phyloP scores from a whole-genome alignment of 2,329 filamentous ascomycete genomes.

The Penicillium sp. region DNA sequence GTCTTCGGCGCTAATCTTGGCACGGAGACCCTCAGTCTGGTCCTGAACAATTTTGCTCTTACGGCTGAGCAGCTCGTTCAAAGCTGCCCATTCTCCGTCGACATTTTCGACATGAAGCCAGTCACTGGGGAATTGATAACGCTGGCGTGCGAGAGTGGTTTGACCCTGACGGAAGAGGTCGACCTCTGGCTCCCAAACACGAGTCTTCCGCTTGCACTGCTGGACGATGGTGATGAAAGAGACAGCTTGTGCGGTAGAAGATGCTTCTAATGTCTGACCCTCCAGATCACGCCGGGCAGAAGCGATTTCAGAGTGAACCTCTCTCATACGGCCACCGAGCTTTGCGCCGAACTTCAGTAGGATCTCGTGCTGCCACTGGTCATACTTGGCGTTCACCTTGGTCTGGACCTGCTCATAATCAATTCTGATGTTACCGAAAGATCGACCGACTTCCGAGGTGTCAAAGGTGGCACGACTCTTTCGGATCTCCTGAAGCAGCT shows the following conservation, averaged over 20 bases:
- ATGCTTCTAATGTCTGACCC: conserved; percentile 84
- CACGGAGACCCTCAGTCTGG: conserved; percentile 87
- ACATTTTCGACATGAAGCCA: conserved; percentile 97
- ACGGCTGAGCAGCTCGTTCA: conserved; percentile 85
- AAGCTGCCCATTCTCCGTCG: conserved; percentile 87
- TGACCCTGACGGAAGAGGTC: conserved; percentile 95
- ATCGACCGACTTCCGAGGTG: conserved; percentile 86
- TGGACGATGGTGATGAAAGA: conserved; percentile 98
- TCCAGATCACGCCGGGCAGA: conserved; percentile 87
- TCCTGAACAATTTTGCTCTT: conserved; percentile 96
- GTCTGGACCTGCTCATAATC: conserved; percentile 99
- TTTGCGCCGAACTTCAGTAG: conserved; percentile 86
- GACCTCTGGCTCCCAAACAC: conserved; percentile 90
- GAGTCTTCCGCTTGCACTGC: conserved; percentile 89
- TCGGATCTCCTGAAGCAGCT: conserved; percentile 92
- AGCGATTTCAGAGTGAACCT: conserved; percentile 87
- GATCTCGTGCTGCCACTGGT: conserved; percentile 99
- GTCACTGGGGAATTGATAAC: conserved; percentile 88
- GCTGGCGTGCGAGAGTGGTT: conserved; percentile 81
- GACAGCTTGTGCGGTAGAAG: conserved; percentile 93
- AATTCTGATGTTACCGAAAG: conserved; percentile 89
- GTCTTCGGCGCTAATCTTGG: conserved; percentile 93
- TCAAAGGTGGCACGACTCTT: conserved; percentile 96
- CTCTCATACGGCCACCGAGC: conserved; percentile 83
- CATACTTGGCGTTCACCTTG: conserved; percentile 98